These are phyloP conservation scores for Picochlorum costavermella DNA, from an alignment of 139 green algal genomes.

Conservation along the genomic window DNA sequence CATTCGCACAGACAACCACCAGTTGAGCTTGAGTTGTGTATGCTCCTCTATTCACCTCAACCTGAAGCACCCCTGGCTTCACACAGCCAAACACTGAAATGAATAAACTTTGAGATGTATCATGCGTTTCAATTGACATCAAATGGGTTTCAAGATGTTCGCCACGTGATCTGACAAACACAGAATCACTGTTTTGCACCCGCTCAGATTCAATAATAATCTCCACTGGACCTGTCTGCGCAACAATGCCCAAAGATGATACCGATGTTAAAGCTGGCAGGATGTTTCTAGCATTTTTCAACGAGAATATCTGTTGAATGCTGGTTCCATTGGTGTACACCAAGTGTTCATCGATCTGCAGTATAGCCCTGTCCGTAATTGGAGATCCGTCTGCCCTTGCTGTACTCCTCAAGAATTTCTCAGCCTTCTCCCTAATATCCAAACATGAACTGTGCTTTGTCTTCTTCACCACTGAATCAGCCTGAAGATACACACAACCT, in stretches of 20 bases:
- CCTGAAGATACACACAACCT: constrained; percentile 65
- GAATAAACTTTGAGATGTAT: too few species aligned
- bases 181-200: constrained; percentile 6
- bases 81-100: too few species aligned
- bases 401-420: neutral
- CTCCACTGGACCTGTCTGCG: too few species aligned
- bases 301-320: constrained; percentile 32
- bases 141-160: neutral
- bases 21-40: constrained; percentile 24
- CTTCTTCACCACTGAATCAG: neutral
- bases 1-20: constrained; percentile 12
- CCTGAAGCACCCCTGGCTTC: constrained; percentile 18
- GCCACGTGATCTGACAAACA: neutral
- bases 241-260: constrained; percentile 15
- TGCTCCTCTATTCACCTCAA: constrained; percentile 34
- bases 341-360: constrained; percentile 45
- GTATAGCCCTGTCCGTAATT: constrained; percentile 38
- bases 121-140: too few species aligned
- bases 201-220: too few species aligned
- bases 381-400: constrained; percentile 28
- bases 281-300: constrained; percentile 16
- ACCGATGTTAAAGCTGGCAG: constrained; percentile 31
- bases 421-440: constrained; percentile 21
- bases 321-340: constrained; percentile 31
- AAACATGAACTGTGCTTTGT: neutral